Percentiles rank a stretch among this genome's conserved stretches.
Conservation (phyloP, 805 yeast species). For the Ogataea philodendri region DNA sequence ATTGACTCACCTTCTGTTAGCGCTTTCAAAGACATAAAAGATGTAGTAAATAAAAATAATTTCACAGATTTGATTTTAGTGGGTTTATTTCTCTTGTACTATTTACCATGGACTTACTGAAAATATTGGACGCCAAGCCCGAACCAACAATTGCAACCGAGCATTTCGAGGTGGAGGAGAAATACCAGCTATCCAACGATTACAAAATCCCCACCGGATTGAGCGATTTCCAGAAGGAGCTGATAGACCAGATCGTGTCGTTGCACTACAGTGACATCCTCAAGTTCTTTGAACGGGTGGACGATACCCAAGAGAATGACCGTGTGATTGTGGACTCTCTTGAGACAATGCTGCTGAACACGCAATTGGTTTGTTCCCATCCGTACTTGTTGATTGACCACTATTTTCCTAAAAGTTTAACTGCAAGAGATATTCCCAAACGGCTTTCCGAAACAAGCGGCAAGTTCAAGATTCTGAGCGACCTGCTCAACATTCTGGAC, state of each 20-base stretch:
- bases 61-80: not conserved
- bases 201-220: slow-evolving; percentile 80
- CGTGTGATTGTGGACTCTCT: slow-evolving; percentile 71
- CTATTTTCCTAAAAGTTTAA: slow-evolving; percentile 76
- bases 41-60: slow-evolving; percentile 2
- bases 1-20: slow-evolving; percentile 18
- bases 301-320: slow-evolving; percentile 41
- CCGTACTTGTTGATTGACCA: slow-evolving; percentile 85
- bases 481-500: slow-evolving; percentile 56
- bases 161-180: slow-evolving; percentile 36
- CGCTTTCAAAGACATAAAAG: slow-evolving; percentile 5
- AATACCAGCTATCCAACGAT: slow-evolving; percentile 50
- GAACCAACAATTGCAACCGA: slow-evolving; percentile 75
- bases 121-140: slow-evolving; percentile 78
- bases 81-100: slow-evolving; percentile 2
- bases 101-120: slow-evolving; percentile 62
- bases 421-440: slow-evolving; percentile 66
- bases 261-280: slow-evolving; percentile 88
- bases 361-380: slow-evolving; percentile 80
- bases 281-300: slow-evolving; percentile 71
- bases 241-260: slow-evolving; percentile 88
- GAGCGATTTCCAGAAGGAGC: slow-evolving; percentile 81
- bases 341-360: slow-evolving; percentile 69
- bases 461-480: slow-evolving; percentile 70
- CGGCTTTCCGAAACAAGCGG: slow-evolving; percentile 79